Evolutionary conservation across 164 flowering plant species (phyloP), one percentile per base, ranked within the genome.

Genomic region (Nymphaea thermarum): DNA sequence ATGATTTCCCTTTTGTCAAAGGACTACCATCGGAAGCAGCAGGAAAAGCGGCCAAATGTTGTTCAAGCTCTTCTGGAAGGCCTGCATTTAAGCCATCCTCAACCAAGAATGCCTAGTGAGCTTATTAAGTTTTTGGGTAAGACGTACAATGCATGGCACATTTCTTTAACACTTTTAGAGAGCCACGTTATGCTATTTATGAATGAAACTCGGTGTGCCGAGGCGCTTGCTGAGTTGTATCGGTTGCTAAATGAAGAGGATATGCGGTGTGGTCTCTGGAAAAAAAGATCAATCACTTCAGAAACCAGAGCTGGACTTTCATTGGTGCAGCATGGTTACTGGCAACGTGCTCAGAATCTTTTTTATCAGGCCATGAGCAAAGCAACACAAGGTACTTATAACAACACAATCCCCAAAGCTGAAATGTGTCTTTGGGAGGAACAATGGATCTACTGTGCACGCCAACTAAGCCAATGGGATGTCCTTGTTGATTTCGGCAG

Each of bases 371-470:
- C 97, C 59, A 90, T 95, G 97, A 83, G 89, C 65, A 95, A 92
- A 84, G 97, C 99, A 68, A 95, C 96, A n/a, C 97, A 95, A 75
- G 99, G 98, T 45, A 95, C 99, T 43, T 95, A 92, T 74, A 95
- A 87, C 75, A 92, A 90, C 77, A 85, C 88, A 5, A 97, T 95
- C 14, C 98, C 99, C 15, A 95, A 95, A 78, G 96, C 99, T 71
- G 99, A 95, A 83, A 95, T 95, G 99, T 95, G 98, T 78, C 94
- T 90, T 60, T 95, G 99, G 98, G 99, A 95, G 77, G 99, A 95
- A 72, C 98, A 92, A 66, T 95, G 99, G 99, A 82, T 92, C 45
- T 73, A 75, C 67, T 95, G 98, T 86, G 98, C 98, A 66, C 76
- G 73, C 71, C 98, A 90, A 73, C 91, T 95, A 43, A 79, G 96